Conservation (phyloP, 768 basidiomycete genomes). For the Sutorius australiensis region DNA sequence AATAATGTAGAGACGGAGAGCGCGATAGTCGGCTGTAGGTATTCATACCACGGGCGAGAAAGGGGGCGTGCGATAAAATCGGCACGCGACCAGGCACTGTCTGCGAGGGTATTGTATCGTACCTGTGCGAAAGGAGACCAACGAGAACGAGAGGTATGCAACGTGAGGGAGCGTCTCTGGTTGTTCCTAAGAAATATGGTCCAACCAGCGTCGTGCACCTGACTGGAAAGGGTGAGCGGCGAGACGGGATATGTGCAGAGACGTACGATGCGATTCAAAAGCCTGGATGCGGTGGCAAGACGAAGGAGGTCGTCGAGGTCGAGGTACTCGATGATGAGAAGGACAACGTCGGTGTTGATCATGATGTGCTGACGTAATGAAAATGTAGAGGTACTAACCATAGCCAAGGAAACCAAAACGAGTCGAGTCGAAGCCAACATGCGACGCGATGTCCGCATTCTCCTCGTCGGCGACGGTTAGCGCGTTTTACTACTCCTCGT, state of each 20-base stretch:
- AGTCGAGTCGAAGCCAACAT: conserved; percentile 38
- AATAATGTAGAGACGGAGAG: conserved; percentile 53
- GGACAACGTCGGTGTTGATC: conserved; percentile 54
- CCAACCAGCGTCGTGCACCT: conserved; percentile 69
- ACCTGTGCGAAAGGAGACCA: conserved; percentile 47
- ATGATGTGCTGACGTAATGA: conserved; percentile 22
- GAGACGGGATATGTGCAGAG: neutral
- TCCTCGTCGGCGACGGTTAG: conserved; percentile 91
- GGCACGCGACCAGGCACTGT: conserved; percentile 48
- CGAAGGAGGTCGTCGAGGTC: conserved; percentile 39
- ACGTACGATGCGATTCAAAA: conserved; percentile 39
- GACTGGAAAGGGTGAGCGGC: conserved; percentile 3
- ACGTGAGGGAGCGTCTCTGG: conserved; percentile 52
- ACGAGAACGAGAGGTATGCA: conserved; percentile 37
- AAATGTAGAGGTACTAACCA: neutral
- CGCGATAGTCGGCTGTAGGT: conserved; percentile 53
- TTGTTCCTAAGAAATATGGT: conserved; percentile 45
- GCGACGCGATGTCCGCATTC: conserved; percentile 91
- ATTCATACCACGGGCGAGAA: conserved; percentile 53
- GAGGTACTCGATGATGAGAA: conserved; percentile 49
- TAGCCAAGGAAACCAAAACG: neutral
- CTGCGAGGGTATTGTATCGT: conserved; percentile 50
- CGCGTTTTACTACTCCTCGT: conserved; percentile 5
- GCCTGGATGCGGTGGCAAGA: conserved; percentile 30
- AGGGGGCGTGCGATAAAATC: conserved; percentile 64